Conservation (phyloP, 352 stramenopile genomes). For the Phytophthora pini region DNA sequence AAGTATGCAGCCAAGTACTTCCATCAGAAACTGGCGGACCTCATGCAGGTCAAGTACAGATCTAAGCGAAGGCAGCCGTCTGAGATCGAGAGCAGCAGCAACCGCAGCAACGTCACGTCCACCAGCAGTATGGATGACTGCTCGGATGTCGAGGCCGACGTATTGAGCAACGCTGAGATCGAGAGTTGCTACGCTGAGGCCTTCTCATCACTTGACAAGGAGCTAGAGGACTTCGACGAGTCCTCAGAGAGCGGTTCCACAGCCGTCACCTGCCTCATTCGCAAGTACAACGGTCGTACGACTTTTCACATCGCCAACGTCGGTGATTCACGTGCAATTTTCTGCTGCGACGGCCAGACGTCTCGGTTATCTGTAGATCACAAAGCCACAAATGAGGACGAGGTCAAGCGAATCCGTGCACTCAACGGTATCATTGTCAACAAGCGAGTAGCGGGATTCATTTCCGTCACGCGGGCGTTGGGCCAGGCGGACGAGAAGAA, state of each 20-base stretch:
- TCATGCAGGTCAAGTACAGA: constrained; percentile 50
- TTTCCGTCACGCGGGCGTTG: constrained; percentile 76
- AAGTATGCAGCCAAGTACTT: constrained; percentile 82
- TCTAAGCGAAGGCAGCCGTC: constrained; percentile 42
- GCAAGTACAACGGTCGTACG: constrained; percentile 59
- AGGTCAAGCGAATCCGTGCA: constrained; percentile 74
- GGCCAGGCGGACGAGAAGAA: constrained; percentile 86
- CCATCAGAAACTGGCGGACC: constrained; percentile 56
- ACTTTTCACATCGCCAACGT: constrained; percentile 82
- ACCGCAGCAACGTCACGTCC: constrained; percentile 54
- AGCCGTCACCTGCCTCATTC: constrained; percentile 78
- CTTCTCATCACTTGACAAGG: constrained; percentile 67
- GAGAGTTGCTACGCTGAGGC: constrained; percentile 65
- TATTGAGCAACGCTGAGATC: constrained; percentile 67
- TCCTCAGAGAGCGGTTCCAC: constrained; percentile 73
- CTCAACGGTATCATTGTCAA: constrained; percentile 86
- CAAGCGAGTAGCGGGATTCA: constrained; percentile 76
- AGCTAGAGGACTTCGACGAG: constrained; percentile 74
- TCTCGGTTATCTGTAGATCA: constrained; percentile 76
- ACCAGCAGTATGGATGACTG: constrained; percentile 52
- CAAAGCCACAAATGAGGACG: constrained; percentile 80
- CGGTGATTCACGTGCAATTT: constrained; percentile 78
- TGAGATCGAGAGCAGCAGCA: constrained; percentile 42
- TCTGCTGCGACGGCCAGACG: constrained; percentile 57
- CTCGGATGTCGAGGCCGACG: constrained; percentile 46